Percentiles rank a stretch among this genome's conserved stretches.
These are phyloP conservation scores for Scheffersomyces lignicola DNA, from an alignment of 1,139 yeast genomes.

Conservation along the genomic window DNA sequence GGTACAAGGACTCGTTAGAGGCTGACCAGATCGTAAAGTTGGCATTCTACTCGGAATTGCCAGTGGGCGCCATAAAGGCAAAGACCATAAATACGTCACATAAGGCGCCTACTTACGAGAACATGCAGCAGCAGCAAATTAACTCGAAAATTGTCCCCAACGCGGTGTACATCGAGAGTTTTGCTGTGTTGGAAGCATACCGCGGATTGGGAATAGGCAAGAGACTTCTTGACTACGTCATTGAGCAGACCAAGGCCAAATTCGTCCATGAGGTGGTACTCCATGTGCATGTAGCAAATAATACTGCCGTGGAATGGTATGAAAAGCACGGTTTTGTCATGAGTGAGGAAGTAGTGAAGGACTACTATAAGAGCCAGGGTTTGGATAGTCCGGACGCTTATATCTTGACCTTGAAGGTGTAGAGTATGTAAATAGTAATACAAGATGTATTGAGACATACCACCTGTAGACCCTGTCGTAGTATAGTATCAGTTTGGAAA, in stretches of 20 bases:
- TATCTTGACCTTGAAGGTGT: slow-evolving; percentile 31
- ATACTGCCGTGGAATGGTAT: slow-evolving; percentile 56
- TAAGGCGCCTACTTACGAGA: slow-evolving; percentile 23
- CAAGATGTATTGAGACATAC: too few species aligned
- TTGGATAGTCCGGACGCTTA: slow-evolving; percentile 48
- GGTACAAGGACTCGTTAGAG: slow-evolving; percentile 44
- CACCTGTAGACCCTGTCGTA: too few species aligned
- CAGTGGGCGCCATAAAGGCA: slow-evolving; percentile 71
- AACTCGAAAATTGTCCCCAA: slow-evolving; percentile 42
- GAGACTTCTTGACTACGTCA: slow-evolving; percentile 52
- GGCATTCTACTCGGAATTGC: slow-evolving; percentile 62
- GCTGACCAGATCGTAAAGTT: slow-evolving; percentile 34
- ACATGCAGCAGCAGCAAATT: slow-evolving; percentile 21
- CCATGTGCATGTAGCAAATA: slow-evolving; percentile 56
- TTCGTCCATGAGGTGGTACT: slow-evolving; percentile 58
- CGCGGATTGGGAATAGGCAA: slow-evolving; percentile 63
- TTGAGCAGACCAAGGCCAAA: slow-evolving; percentile 51
- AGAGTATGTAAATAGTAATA: slow-evolving; percentile 6
- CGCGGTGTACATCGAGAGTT: slow-evolving; percentile 62
- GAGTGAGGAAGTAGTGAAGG: slow-evolving; percentile 39
- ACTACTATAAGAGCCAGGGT: slow-evolving; percentile 53
- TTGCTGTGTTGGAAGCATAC: slow-evolving; percentile 67
- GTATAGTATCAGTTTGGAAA: too few species aligned
- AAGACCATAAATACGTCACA: slow-evolving; percentile 37
- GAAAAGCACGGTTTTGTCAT: slow-evolving; percentile 50